Base-by-base conservation (phyloP, 1,284 basidiomycete species). In the Coniferiporia weirii region DNA sequence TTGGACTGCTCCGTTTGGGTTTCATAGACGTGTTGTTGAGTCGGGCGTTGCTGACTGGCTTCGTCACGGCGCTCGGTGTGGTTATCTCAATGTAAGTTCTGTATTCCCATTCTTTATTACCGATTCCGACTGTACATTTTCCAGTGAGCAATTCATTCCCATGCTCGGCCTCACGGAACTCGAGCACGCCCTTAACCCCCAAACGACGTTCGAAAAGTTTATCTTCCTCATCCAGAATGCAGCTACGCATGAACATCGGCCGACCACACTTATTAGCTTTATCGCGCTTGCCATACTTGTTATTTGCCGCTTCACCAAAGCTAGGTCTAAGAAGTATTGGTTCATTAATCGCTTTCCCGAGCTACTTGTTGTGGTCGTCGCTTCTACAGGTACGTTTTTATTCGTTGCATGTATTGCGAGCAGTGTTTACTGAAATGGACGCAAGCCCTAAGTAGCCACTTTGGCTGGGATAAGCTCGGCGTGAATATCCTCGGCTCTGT, bases 1-100 rank as follows among this genome's bases (percentile, higher is more conserved):
- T 98, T 36, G 95, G 95, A 5, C 82, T 97, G 62, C 86, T 96
- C 67, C 82, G 94, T 17, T 78, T 98, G 0, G 95, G 95, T 1
- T 98, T 98, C 73, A 84, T 98, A 54, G 95, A 98, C 70, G 95
- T 97, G 15, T 89, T 98, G 2, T 80, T 98, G n/a, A 92, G 89
- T 64, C 84, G 93, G 59, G 92, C 95, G 4, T 75, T 93, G 6
- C 79, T 98, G 43, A 82, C 92, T 43, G 95, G 95, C 5, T 98
- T 97, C 71, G 84, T 94, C 54, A 84, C 86, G 3, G 91, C 90
- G 15, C 80, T 93, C 19, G 89, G 86, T 0, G 78, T 88, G 4
- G 81, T 91, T 22, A 90, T 91, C 64, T 76, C 83, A 67, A 80
- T 89, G 88, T 88, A 62, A 54, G 82, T 75, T 4, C 22, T 4